Base-by-base conservation (phyloP, 1,284 basidiomycete genomes). In the Malassezia slooffiae region DNA sequence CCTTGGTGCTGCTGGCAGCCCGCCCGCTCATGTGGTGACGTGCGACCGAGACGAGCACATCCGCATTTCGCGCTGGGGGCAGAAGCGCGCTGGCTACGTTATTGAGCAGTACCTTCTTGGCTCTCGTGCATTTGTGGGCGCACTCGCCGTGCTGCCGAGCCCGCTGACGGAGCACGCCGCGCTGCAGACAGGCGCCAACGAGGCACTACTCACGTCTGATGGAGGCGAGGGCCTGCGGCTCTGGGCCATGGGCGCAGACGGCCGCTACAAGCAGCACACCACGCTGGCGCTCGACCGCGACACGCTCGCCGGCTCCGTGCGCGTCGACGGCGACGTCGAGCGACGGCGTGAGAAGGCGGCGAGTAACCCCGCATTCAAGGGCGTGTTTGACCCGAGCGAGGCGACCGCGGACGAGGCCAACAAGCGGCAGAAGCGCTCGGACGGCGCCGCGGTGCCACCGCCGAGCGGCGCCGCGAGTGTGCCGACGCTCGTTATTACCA, bases 1-100 rank as follows among this genome's bases (percentile, higher is more conserved):
- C 38, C 42, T 59, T n/a, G 48, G 50, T 9, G 38, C 28, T 22
- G n/a, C n/a, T n/a, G 31, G 38, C 5, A 38, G 33, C 10, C 8
- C 27, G 4, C 54, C 58, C 5, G 46, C 42, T 19, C 26, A 42
- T 0, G 53, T 67, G 29, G 43, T 67, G 32, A 61, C 58, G 0
- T 50, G 55, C 15, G 64, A 67, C 36, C 52, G 64, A n/a, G 64
- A 67, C 46, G 64, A 65, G 46, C 64, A 67, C 44, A 65, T 67
- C 21, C 55, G 64, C n/a, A 51, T 67, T 21, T 67, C 64, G 8
- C 50, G 64, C 24, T 67, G 64, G 64, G 62, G 64, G 5, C 28
- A 49, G 3, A 41, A 46, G 28, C 56, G 58, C 5, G 42, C 55
- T 11, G 58, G 52, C 1, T 54, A 64, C 30, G 50, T 67, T 33